Evolutionary conservation across 2,329 filamentous ascomycete species (phyloP).

Genomic region (Beauveria asiatica): DNA sequence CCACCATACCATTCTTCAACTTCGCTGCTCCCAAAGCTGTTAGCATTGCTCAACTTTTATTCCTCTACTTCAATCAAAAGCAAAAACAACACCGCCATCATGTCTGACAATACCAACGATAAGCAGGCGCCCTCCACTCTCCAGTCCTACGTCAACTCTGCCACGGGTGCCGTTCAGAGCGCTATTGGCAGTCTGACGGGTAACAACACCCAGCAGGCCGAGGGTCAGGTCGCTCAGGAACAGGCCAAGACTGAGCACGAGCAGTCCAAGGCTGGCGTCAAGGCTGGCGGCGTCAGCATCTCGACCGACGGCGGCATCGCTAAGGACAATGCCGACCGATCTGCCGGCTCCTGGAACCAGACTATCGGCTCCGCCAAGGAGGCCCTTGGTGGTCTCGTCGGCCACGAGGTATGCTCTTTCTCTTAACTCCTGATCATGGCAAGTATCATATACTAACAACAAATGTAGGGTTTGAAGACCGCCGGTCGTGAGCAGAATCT

Average conservation of each 20-base stretch:
- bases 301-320: slow-evolving; percentile 61
- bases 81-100: slow-evolving; percentile 13
- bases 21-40: neutral
- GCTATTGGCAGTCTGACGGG: slow-evolving; percentile 66
- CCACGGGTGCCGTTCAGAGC: slow-evolving; percentile 64
- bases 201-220: slow-evolving; percentile 55
- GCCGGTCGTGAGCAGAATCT: slow-evolving; percentile 70
- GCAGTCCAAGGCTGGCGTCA: slow-evolving; percentile 65
- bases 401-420: slow-evolving; percentile 50
- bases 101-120: slow-evolving; percentile 27
- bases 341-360: slow-evolving; percentile 73
- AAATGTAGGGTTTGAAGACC: slow-evolving; percentile 54
- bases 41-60: neutral
- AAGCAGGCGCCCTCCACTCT: slow-evolving; percentile 54
- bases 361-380: slow-evolving; percentile 84
- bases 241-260: slow-evolving; percentile 60
- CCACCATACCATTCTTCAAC: neutral
- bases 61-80: neutral
- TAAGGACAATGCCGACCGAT: slow-evolving; percentile 64
- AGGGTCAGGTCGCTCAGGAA: slow-evolving; percentile 57
- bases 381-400: slow-evolving; percentile 63
- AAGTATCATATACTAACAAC: neutral
- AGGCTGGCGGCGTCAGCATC: slow-evolving; percentile 63
- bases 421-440: neutral
- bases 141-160: slow-evolving; percentile 67